These are phyloP conservation scores for Metschnikowia gruessii DNA, from an alignment of 805 yeast genomes.

Conservation along the genomic window DNA sequence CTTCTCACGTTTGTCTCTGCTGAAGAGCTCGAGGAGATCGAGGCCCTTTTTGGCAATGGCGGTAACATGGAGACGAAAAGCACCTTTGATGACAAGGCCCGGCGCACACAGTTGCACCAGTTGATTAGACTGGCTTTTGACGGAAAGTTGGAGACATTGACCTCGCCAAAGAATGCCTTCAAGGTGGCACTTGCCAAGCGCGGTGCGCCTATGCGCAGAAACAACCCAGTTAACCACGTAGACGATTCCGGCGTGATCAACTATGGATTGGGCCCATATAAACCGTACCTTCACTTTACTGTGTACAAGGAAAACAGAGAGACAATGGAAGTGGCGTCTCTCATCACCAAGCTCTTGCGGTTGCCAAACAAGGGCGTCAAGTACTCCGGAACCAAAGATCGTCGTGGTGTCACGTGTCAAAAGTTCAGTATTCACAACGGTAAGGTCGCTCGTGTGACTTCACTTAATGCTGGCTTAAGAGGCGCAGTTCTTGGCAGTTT, in stretches of 20 bases:
- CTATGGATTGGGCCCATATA: slow-evolving; percentile 71
- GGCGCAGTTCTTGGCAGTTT: slow-evolving; percentile 83
- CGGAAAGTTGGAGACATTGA: slow-evolving; percentile 73
- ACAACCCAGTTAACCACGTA: slow-evolving; percentile 38
- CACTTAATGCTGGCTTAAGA: slow-evolving; percentile 69
- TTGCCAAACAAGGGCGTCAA: slow-evolving; percentile 68
- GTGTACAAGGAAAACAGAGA: slow-evolving; percentile 94
- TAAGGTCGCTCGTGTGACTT: slow-evolving; percentile 69
- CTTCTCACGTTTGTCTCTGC: slow-evolving; percentile 57
- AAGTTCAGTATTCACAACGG: slow-evolving; percentile 65
- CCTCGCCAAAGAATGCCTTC: slow-evolving; percentile 66
- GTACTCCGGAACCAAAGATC: slow-evolving; percentile 94
- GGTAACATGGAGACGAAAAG: slow-evolving; percentile 55
- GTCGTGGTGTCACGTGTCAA: slow-evolving; percentile 95
- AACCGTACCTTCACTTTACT: slow-evolving; percentile 69
- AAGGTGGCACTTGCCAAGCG: slow-evolving; percentile 54
- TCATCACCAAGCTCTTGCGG: slow-evolving; percentile 69
- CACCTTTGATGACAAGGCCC: slow-evolving; percentile 60
- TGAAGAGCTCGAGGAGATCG: slow-evolving; percentile 55
- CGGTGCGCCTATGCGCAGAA: slow-evolving; percentile 35
- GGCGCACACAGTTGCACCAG: slow-evolving; percentile 78
- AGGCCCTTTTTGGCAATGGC: slow-evolving; percentile 53
- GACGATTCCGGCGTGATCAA: slow-evolving; percentile 54
- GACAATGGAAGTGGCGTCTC: slow-evolving; percentile 89
- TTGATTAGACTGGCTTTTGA: slow-evolving; percentile 70